These are phyloP conservation scores for Phytomonas francai DNA, from an alignment of 208 protist species.

Conservation along the genomic window DNA sequence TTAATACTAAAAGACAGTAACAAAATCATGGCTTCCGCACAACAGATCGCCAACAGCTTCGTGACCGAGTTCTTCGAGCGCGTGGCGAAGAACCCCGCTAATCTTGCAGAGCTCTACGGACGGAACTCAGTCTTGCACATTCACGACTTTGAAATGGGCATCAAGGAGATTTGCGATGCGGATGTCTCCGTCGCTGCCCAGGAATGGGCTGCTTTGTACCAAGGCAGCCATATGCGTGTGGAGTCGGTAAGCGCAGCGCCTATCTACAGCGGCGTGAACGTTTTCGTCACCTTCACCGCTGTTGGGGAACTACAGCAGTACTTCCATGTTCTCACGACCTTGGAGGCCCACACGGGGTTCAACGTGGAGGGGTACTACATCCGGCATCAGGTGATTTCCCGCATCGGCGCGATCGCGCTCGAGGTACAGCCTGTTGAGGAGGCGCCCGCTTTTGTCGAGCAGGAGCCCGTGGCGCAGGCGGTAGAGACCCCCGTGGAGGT, in stretches of 20 bases:
- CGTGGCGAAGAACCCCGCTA: slow-evolving; percentile 46
- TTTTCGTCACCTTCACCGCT: slow-evolving; percentile 51
- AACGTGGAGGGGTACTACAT: slow-evolving; percentile 62
- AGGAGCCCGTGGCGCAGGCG: slow-evolving; percentile 20
- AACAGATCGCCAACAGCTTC: slow-evolving; percentile 77
- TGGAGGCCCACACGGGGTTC: slow-evolving; percentile 61
- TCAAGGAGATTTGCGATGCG: slow-evolving; percentile 32
- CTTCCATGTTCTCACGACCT: slow-evolving; percentile 67
- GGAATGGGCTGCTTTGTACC: slow-evolving; percentile 49
- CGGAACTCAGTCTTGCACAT: slow-evolving; percentile 49
- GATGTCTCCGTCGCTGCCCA: slow-evolving; percentile 37
- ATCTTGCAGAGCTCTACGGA: slow-evolving; percentile 58
- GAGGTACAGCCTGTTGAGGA: slow-evolving; percentile 24
- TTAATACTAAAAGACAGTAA: slow-evolving; percentile 4
- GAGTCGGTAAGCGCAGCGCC: slow-evolving; percentile 55
- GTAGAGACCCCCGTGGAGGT: slow-evolving; percentile 15
- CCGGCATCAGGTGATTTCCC: slow-evolving; percentile 68
- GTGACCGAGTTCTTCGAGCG: slow-evolving; percentile 79
- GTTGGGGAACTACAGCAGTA: slow-evolving; percentile 50
- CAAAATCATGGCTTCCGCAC: slow-evolving; percentile 31
- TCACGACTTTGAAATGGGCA: slow-evolving; percentile 79
- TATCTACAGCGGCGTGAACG: slow-evolving; percentile 65
- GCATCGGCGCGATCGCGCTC: slow-evolving; percentile 40
- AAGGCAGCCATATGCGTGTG: slow-evolving; percentile 57
- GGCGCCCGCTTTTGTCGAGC: slow-evolving; percentile 19